Evolutionary conservation across 2,329 filamentous ascomycete species (phyloP).

Genomic region (Furcasterigmium sp.): DNA sequence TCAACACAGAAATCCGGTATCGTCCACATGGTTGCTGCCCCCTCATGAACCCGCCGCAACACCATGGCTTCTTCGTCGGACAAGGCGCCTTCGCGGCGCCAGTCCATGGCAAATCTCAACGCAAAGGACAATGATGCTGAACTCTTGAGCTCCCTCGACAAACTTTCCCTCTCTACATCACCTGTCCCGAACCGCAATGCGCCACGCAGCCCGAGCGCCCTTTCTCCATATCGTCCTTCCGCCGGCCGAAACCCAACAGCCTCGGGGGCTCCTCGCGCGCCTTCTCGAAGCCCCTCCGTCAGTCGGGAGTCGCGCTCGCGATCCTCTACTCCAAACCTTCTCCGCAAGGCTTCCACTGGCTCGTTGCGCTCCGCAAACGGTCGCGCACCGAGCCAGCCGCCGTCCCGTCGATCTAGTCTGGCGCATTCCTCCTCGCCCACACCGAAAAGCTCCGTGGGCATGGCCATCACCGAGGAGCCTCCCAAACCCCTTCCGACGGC

Average conservation of each 20-base stretch:
- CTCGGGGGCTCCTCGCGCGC: constrained; percentile 25
- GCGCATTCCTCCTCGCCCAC: constrained; percentile 38
- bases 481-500: constrained; percentile 39
- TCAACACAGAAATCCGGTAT: background rate
- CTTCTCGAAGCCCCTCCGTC: constrained; percentile 36
- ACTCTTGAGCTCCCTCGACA: constrained; percentile 35
- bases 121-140: constrained; percentile 23
- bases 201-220: constrained; percentile 20
- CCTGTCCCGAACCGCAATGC: constrained; percentile 16
- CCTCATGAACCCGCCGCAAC: constrained; percentile 3
- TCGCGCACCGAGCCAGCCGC: constrained; percentile 24
- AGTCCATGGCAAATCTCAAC: constrained; percentile 20
- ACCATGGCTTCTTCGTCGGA: constrained; percentile 19
- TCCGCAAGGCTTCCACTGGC: constrained; percentile 53
- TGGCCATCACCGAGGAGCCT: constrained; percentile 26
- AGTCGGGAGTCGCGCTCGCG: constrained; percentile 36
- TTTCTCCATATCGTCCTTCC: constrained; percentile 29
- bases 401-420: constrained; percentile 44
- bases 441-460: constrained; percentile 29
- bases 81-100: constrained; percentile 24
- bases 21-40: background rate
- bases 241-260: constrained; percentile 31
- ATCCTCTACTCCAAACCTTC: constrained; percentile 40
- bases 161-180: constrained; percentile 35
- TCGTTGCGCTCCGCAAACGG: constrained; percentile 48